phyloP scores from a whole-genome alignment of 192 early-diverging fungal genomes.

The Cladochytrium replicatum region DNA sequence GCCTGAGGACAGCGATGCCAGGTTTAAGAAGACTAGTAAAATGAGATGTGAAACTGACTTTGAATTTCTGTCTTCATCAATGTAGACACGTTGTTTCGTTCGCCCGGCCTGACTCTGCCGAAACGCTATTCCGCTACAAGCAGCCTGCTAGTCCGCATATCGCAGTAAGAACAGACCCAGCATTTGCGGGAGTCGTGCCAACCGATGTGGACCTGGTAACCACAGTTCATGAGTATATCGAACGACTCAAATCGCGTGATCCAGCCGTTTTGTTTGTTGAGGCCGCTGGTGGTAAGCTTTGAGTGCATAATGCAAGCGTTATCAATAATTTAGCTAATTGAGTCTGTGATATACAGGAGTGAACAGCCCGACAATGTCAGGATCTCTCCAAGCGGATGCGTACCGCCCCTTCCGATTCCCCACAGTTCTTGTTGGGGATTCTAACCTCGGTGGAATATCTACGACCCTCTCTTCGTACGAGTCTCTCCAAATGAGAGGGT shows the following conservation, averaged over 20 bases:
- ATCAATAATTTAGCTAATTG: slow-evolving; percentile 2
- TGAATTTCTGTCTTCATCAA: neutral
- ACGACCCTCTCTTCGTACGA: slow-evolving; percentile 71
- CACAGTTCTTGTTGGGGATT: slow-evolving; percentile 65
- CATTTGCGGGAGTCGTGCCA: too few relatives aligned
- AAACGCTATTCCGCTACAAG: slow-evolving; percentile 58
- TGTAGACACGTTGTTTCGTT: too few relatives aligned
- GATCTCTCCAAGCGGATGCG: slow-evolving; percentile 57
- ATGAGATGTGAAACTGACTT: neutral
- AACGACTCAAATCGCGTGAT: too few relatives aligned
- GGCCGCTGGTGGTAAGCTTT: slow-evolving; percentile 60
- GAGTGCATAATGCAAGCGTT: neutral
- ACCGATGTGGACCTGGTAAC: slow-evolving; percentile 1
- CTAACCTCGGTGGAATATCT: slow-evolving; percentile 70
- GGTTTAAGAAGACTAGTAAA: too few relatives aligned
- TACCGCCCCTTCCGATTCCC: slow-evolving; percentile 60
- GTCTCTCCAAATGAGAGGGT: slow-evolving; percentile 55
- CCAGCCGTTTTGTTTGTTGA: slow-evolving; percentile 45
- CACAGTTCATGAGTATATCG: neutral
- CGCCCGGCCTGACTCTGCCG: too few relatives aligned
- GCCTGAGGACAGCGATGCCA: slow-evolving; percentile 64
- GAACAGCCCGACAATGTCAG: slow-evolving; percentile 62
- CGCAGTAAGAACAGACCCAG: slow-evolving; percentile 40
- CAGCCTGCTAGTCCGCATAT: slow-evolving; percentile 72
- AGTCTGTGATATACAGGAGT: slow-evolving; percentile 33